Base-by-base conservation (phyloP, 805 yeast genomes). In the Jamesozyma jinghongensis region DNA sequence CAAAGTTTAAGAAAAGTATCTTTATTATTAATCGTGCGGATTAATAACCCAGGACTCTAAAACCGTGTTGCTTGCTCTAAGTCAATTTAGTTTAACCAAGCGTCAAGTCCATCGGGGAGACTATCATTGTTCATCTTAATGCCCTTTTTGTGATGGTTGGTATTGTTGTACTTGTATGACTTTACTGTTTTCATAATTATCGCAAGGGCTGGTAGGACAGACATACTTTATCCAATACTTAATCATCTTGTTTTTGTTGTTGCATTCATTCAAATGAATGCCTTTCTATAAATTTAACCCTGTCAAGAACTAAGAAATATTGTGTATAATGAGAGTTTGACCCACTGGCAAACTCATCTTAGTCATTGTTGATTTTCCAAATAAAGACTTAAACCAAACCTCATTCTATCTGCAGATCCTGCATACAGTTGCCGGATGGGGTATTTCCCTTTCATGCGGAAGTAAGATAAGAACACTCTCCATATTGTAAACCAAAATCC, bases 71-170 rank as follows among this genome's bases (percentile, higher is more conserved):
- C 81, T 74, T 75, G 63, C 54, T 51, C 53, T 58, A 56, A 51
- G 44, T 61, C 54, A 62, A 64, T 63, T 66, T 54, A 35, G 45
- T 26, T 30, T n/a, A 34, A 38, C 20, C 58, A 73, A 70, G 82
- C 77, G 83, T 77, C 84, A 71, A 71, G 82, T 76, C 75, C 73
- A 61, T 68, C 69, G 82, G 83, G 69, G 78, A 77, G 82, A 77
- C 34, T 22, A 45, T 64, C 57, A 54, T 22, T 69, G 78, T 66
- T 70, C 81, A 73, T 78, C 85, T 78, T 70, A 78, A 65, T 62
- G 83, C 83, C 72, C 81, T 71, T 71, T 34, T 73, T 71, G 70
- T 63, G 22, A 29, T 17, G 30, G 36, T 39, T 34, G 27, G 36
- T 40, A 38, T 19, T 33, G 29, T 34, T 11, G 17, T 39, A 45